Conservation (phyloP, 208 protist genomes). For the Trypanosomatidae sp. region DNA sequence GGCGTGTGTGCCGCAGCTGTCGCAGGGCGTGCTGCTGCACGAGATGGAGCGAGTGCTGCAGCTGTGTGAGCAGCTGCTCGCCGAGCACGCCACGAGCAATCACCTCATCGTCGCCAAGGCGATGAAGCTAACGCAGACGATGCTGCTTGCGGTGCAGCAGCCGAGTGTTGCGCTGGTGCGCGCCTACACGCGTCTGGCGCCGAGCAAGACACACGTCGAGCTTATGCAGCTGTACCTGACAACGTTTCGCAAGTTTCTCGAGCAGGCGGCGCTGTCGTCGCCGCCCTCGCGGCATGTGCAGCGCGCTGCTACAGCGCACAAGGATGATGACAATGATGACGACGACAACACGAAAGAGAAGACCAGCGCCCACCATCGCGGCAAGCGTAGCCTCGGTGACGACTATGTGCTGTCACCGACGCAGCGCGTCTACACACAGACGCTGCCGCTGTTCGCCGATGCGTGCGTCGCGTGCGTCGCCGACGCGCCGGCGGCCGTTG, state of each 20-base stretch:
- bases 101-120: conserved; percentile 46
- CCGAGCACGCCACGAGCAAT: conserved; percentile 47
- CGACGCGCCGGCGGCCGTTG: conserved; percentile 39
- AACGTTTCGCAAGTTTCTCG: conserved; percentile 73
- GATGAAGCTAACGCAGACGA: conserved; percentile 51
- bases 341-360: background rate
- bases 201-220: conserved; percentile 56
- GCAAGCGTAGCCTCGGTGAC: no score
- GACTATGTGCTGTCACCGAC: conserved; percentile 8
- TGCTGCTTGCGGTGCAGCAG: conserved; percentile 39
- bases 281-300: background rate
- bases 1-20: conserved; percentile 55
- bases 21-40: conserved; percentile 48
- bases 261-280: conserved; percentile 36
- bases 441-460: conserved; percentile 34
- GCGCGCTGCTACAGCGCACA: background rate
- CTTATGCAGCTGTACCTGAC: conserved; percentile 50
- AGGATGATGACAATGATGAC: background rate
- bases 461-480: conserved; percentile 46
- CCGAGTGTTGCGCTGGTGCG: conserved; percentile 29
- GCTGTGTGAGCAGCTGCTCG: conserved; percentile 55
- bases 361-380: background rate
- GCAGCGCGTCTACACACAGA: conserved; percentile 36
- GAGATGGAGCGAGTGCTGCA: conserved; percentile 22
- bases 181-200: conserved; percentile 40